A percentile compares a stretch with the other conserved stretches of the same genome.
These are phyloP conservation scores for Hygrophila difformis DNA, from an alignment of 257 asterid species.

Conservation along the genomic window DNA sequence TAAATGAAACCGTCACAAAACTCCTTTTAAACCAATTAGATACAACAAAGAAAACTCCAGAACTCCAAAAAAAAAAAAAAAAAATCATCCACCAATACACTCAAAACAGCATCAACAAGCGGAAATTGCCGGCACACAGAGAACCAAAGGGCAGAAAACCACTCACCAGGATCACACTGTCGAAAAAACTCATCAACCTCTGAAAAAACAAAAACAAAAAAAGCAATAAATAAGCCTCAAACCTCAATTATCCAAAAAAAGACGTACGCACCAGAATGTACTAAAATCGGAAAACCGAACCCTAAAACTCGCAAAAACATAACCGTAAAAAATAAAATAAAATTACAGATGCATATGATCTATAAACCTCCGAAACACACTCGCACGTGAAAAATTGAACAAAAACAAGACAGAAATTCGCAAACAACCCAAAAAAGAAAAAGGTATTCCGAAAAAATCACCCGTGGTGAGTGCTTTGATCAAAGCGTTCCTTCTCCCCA, in stretches of 20 bases:
- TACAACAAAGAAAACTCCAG: constrained; percentile 1
- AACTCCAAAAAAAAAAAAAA: background rate
- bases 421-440: background rate
- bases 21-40: too few species aligned
- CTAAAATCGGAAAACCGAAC: constrained; percentile 17
- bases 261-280: constrained; percentile 4
- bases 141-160: background rate
- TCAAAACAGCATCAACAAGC: background rate
- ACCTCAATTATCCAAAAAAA: background rate
- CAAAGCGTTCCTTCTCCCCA: constrained; percentile 44
- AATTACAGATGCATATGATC: background rate
- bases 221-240: constrained; percentile 15
- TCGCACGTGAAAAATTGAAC: background rate
- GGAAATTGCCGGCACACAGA: background rate
- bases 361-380: background rate
- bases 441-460: background rate
- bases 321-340: background rate
- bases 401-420: background rate
- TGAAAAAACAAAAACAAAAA: constrained; percentile 17
- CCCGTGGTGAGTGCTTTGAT: constrained; percentile 54
- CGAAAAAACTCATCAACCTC: constrained; percentile 40
- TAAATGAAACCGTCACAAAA: background rate
- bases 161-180: constrained; percentile 62
- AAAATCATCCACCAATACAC: background rate
- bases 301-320: constrained; percentile 13